phyloP scores from a whole-genome alignment of 2,329 filamentous ascomycete species.

The Sporothrix brunneoviolacea region DNA sequence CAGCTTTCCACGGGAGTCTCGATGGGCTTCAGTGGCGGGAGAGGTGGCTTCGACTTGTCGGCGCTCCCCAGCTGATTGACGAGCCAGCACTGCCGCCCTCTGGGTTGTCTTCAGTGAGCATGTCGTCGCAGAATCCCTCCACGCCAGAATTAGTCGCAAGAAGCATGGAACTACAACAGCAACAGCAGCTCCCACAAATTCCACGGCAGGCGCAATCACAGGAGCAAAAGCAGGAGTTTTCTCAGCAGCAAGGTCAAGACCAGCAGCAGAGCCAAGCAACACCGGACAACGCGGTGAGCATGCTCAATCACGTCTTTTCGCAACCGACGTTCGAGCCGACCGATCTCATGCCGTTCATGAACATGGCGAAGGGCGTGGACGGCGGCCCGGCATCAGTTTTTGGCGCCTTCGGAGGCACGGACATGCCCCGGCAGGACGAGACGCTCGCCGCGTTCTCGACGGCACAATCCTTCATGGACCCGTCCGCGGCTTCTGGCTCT shows the following conservation, averaged over 20 bases:
- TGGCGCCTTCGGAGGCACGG: conserved; percentile 10
- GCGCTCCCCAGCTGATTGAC: conserved; percentile 20
- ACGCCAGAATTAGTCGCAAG: neutral
- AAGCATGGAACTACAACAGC: conserved; percentile 8
- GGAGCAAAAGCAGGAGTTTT: too few relatives aligned
- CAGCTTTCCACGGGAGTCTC: conserved; percentile 38
- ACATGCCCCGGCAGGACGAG: conserved; percentile 19
- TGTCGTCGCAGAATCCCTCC: neutral
- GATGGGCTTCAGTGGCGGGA: conserved; percentile 42
- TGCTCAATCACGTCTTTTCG: conserved; percentile 33
- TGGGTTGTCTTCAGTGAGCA: neutral
- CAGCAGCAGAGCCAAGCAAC: conserved; percentile 4
- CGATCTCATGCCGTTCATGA: conserved; percentile 28
- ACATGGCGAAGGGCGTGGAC: conserved; percentile 13
- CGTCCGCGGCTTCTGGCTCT: too few relatives aligned
- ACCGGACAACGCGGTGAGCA: conserved; percentile 20
- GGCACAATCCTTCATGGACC: neutral
- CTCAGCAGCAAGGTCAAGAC: conserved; percentile 4
- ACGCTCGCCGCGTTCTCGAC: conserved; percentile 14
- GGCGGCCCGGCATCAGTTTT: conserved; percentile 4
- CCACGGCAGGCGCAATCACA: too few relatives aligned
- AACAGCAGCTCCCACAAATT: neutral
- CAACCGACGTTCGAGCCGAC: conserved; percentile 30
- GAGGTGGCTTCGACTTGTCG: conserved; percentile 46
- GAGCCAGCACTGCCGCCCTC: neutral